Evolutionary conservation across 1,284 basidiomycete genomes (phyloP), one percentile per base, ranked within the genome.

Genomic region (Trametes polyzona): DNA sequence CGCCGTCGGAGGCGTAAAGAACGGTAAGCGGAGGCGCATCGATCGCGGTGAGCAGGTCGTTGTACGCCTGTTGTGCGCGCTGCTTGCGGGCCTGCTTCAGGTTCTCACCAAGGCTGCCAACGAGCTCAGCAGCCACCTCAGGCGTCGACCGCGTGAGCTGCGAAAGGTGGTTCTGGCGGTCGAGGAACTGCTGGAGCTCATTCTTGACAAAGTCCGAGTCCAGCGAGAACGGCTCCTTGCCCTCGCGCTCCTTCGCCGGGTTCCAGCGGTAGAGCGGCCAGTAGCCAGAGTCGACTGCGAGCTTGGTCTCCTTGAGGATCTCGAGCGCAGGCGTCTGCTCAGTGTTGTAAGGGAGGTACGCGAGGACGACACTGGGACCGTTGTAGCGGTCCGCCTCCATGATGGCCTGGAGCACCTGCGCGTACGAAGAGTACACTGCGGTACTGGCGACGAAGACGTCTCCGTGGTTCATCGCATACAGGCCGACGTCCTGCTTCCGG

Each of bases 211-310:
- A 83, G 61, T 96, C 93, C 3, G 94, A 95, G 74, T 99, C 97
- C 57, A 99, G 87, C 10, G 83, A 83, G 80, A 99, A 99, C 42
- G 94, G 91, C 66, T 95, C 92, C 68, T 87, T 81, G 53, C 88
- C 90, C 44, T 77, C 76, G 23, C 74, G 75, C 68, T 93, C 92
- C 68, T 91, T 90, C 63, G 83, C 82, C 0, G 96, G 96, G 74
- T 99, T 90, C 96, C 96, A 99, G 59, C 97, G 86, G 82, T 98
- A 99, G 47, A 99, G 80, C 1, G 97, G 96, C 96, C 97, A 99
- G 76, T 96, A 97, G 6, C 96, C 96, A 17, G 93, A 86, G 69
- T 98, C 95, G 44, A 99, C 93, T 7, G 96, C 96, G 40, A 96
- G 84, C 75, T 99, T 99, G 44, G 96, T 99, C 79, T 98, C 95